A percentile compares a stretch with the other conserved stretches of the same genome.
Conservation (phyloP, 805 yeast genomes). For the Millerozyma acaciae region DNA sequence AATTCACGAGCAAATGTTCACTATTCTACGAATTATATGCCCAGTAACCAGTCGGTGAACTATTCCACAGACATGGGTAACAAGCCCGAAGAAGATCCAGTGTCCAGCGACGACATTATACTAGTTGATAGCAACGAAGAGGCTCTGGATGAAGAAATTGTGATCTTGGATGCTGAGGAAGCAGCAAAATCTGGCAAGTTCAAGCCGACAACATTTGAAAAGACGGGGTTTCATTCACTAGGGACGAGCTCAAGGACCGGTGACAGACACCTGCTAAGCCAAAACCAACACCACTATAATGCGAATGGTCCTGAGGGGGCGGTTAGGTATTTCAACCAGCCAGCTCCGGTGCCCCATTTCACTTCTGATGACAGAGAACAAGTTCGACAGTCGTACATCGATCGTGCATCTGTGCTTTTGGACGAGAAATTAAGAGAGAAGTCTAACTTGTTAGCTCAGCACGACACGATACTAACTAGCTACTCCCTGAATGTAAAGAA, state of each 20-base stretch:
- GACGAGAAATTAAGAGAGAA: neutral
- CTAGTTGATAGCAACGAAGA: neutral
- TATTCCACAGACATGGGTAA: too few species aligned
- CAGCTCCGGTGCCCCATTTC: conserved; percentile 27
- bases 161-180: conserved; percentile 25
- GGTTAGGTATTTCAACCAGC: conserved; percentile 15
- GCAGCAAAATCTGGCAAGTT: conserved; percentile 24
- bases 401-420: neutral
- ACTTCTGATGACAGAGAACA: conserved; percentile 1
- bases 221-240: conserved; percentile 1
- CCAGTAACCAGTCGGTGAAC: too few species aligned
- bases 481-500: neutral
- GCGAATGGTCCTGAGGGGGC: neutral
- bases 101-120: neutral
- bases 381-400: neutral
- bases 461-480: neutral
- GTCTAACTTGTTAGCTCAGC: neutral
- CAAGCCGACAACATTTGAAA: conserved; percentile 21
- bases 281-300: too few species aligned
- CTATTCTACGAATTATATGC: too few species aligned
- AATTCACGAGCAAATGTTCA: too few species aligned
- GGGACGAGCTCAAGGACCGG: too few species aligned
- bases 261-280: neutral
- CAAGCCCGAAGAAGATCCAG: too few species aligned
- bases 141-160: conserved; percentile 24